Evolutionary conservation across 345 rosid genomes (phyloP).

Genomic region (Cardamine chenopodiifolia): DNA sequence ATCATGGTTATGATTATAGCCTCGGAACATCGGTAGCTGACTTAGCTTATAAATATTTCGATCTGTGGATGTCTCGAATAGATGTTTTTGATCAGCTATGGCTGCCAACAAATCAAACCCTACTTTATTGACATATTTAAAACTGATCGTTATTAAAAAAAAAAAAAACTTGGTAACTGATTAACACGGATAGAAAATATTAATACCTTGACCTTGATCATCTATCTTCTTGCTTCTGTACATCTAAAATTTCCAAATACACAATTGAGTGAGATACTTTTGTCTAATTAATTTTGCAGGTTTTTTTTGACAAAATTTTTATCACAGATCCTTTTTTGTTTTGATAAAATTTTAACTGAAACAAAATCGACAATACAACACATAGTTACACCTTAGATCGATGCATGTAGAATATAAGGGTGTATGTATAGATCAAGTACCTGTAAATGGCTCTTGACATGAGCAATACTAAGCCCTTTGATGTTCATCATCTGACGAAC

Average conservation of each 20-base stretch:
- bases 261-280: slow-evolving; percentile 1
- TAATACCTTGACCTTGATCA: slow-evolving; percentile 63
- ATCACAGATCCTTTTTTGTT: background rate
- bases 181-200: background rate
- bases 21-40: slow-evolving; percentile 79
- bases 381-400: background rate
- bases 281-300: background rate
- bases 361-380: background rate
- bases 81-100: slow-evolving; percentile 60
- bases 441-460: slow-evolving; percentile 94
- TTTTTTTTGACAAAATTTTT: background rate
- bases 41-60: slow-evolving; percentile 69
- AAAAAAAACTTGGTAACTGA: background rate
- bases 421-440: slow-evolving; percentile 36
- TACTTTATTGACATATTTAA: background rate
- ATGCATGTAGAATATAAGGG: background rate
- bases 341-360: background rate
- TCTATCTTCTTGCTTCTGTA: slow-evolving; percentile 82
- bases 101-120: slow-evolving; percentile 52
- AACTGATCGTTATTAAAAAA: background rate
- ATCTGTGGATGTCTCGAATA: slow-evolving; percentile 59
- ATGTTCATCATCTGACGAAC: slow-evolving; percentile 82
- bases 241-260: slow-evolving; percentile 54
- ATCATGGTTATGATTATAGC: slow-evolving; percentile 45
- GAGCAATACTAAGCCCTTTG: slow-evolving; percentile 88